These are phyloP conservation scores for Trichoderma sp. DNA, from an alignment of 2,329 filamentous ascomycete species.

Conservation along the genomic window DNA sequence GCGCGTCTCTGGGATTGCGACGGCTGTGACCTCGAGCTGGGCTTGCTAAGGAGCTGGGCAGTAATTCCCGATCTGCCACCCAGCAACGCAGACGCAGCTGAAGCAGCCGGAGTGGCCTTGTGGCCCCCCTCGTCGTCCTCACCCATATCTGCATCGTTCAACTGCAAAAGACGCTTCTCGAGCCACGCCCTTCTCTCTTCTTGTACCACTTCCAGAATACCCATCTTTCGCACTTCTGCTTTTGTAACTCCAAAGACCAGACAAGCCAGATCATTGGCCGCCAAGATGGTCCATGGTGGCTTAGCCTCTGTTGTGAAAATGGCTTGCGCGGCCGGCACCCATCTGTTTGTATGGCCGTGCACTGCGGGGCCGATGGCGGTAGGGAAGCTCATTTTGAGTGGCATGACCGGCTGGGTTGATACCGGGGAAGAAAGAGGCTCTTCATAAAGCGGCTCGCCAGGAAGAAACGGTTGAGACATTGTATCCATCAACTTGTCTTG, in stretches of 20 bases:
- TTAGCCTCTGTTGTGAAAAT: conserved; percentile 95
- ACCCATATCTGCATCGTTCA: conserved; percentile 40
- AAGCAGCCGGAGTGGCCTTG: conserved; percentile 41
- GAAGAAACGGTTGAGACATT: conserved; percentile 77
- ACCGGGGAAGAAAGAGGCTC: conserved; percentile 48
- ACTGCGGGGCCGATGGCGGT: conserved; percentile 58
- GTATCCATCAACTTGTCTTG: conserved; percentile 85
- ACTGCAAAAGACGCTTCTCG: conserved; percentile 74
- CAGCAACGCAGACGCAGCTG: conserved; percentile 57
- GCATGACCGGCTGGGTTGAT: conserved; percentile 43
- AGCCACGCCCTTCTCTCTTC: conserved; percentile 88
- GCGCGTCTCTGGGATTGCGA: conserved; percentile 59
- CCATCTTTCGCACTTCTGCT: conserved; percentile 89
- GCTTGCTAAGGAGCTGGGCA: conserved; percentile 83
- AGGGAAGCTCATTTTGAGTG: conserved; percentile 45
- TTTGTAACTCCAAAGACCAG: conserved; percentile 99
- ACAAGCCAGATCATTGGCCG: conserved; percentile 94
- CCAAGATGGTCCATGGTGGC: conserved; percentile 91
- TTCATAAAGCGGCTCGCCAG: conserved; percentile 42
- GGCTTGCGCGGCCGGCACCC: conserved; percentile 87
- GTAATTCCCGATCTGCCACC: conserved; percentile 77
- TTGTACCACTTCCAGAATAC: conserved; percentile 92
- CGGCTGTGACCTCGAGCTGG: conserved; percentile 59
- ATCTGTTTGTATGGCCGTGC: conserved; percentile 89
- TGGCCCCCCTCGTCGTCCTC: conserved; percentile 39